Evolutionary conservation across 257 asterid genomes (phyloP), one percentile per base, ranked within the genome.

Genomic region (Solanum etuberosum): DNA sequence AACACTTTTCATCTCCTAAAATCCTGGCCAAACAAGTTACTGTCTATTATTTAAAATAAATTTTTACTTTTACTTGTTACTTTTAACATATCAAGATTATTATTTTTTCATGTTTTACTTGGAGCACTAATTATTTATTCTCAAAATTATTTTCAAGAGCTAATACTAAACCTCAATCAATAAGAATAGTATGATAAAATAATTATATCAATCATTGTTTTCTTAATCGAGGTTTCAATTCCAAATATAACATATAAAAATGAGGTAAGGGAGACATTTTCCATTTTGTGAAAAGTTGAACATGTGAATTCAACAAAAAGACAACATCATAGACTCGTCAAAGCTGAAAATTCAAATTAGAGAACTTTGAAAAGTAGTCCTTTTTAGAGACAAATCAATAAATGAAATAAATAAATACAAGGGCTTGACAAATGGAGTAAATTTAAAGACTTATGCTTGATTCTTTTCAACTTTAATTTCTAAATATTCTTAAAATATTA

Each of bases 181-280:
- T 18, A 0, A 3, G 0, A 0, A 54, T 54, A 54, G 0, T 54
- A 0, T 54, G 4, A 18, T 18, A 54, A 54, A 54, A 18, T 18
- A 2, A 18, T 54, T 1, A 18, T 54, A 0, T 54, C 2, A 2
- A 6, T 1, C 0, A 54, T 54, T 54, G 18, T 54, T 54, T 18
- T 18, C 10, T 54, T 54, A 18, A 18, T 3, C 1, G 0, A 51
- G n/a, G n/a, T 5, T 32, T 32, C 42, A 3, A 40, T 40, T 40
- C 3, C 4, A 40, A 51, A 51, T 51, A 16, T 51, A 18, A 2
- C n/a, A 51, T 16, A 18, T 18, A 51, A 51, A 51, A 51, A 51
- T 18, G n/a, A 18, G 9, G 9, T 5, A 18, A 51, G 23, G 61
- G 1, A 18, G n/a, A 7, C 80, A 4, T 77, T 77, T 77, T 77